Base-by-base conservation (phyloP, 306 rosid species). In the Urtica urens region DNA sequence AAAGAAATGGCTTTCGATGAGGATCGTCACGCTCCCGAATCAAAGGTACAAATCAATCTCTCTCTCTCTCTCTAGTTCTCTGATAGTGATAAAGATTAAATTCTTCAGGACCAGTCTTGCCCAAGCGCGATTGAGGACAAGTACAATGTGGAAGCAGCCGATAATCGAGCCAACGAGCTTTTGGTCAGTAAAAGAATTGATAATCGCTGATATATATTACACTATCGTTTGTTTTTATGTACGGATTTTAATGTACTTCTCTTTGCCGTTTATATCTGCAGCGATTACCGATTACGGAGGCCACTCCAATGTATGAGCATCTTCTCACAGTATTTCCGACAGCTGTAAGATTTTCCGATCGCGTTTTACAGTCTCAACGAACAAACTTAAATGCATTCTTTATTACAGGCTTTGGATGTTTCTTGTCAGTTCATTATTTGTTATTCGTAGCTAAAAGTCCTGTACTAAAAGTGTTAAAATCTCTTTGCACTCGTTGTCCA, bases 241-340 rank as follows among this genome's bases (percentile, higher is more conserved):
- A 13, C 20, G 46, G 23, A 35, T 0, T 59, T n/a, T 15, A 53
- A 52, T 51, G 15, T 7, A 6, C 7, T 29, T 34, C 28, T 30
- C 34, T 11, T 16, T 35, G 37, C 37, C 26, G 38, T 63, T 19
- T 53, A 22, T 62, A 19, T 60, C 24, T 46, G 58, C 46, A 88
- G 97, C 86, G 53, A 64, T 84, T 84, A 73, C 82, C 95, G 2
- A 77, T 88, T 60, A 61, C 76, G 10, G 97, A 88, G 70, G 95
- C 97, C 17, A 77, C 60, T 20, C 80, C 95, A 6, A 72, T 88
- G 39, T 84, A 84, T 51, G 97, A 88, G 77, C 80, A 88, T 45
- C 88, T 88, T 51, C 78, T 88, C 23, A 71, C 77, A 2, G 58
- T 68, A 49, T 90, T 74, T 60, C 97, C 95, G 10, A 84, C 95